phyloP scores from a whole-genome alignment of 371 early-diverging fungal genomes.

The Mortierella sp. region DNA sequence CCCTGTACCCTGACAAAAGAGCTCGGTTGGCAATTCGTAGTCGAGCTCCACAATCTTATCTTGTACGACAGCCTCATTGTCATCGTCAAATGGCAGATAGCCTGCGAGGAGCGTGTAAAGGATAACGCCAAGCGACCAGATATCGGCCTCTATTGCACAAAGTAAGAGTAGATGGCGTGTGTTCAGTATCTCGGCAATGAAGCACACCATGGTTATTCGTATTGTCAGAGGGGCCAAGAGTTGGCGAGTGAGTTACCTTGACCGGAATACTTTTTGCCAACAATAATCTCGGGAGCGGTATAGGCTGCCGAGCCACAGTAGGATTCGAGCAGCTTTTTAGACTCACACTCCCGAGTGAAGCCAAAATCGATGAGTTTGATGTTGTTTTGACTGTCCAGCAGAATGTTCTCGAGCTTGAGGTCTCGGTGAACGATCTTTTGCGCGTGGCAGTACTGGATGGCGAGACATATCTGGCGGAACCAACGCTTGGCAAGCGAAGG shows the following conservation, averaged over 20 bases:
- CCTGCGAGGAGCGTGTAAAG: constrained; percentile 85
- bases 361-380: constrained; percentile 93
- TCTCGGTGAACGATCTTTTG: constrained; percentile 86
- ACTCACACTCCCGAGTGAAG: constrained; percentile 81
- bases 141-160: constrained; percentile 73
- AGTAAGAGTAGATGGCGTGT: too few species aligned
- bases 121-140: constrained; percentile 90
- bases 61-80: constrained; percentile 75
- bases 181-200: too few species aligned
- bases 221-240: too few species aligned
- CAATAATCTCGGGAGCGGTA: constrained; percentile 86
- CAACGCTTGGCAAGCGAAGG: constrained; percentile 67
- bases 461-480: constrained; percentile 80
- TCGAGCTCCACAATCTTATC: constrained; percentile 78
- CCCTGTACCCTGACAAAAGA: constrained; percentile 61
- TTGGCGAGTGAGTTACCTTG: too few species aligned
- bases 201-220: too few species aligned
- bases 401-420: constrained; percentile 88
- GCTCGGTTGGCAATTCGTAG: constrained; percentile 76
- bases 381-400: constrained; percentile 77
- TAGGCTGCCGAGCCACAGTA: constrained; percentile 89
- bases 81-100: constrained; percentile 87
- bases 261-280: constrained; percentile 81
- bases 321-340: constrained; percentile 79
- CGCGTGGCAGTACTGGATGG: constrained; percentile 81